Evolutionary conservation across 1,284 basidiomycete genomes (phyloP), one percentile per base, ranked within the genome.

Genomic region (Trichosporon asahii): DNA sequence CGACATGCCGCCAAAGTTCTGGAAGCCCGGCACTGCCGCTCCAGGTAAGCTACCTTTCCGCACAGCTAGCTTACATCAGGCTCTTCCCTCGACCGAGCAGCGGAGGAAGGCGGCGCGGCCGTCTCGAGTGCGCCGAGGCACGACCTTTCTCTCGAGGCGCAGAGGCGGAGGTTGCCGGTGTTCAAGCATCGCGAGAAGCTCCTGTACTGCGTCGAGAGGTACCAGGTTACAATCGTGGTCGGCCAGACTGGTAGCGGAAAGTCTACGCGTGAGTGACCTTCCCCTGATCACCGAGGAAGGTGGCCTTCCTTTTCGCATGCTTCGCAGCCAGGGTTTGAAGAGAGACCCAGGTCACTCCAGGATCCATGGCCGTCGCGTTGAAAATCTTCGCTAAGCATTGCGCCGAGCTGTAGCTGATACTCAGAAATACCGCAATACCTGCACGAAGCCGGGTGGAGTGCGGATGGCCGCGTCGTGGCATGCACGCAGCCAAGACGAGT

Each of bases 161-260:
- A 94, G 76, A 86, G 94, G 67, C 89, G 91, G 80, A 85, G 89
- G 7, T 85, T 98, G 44, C 95, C 95, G 0, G 96, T 98, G 73
- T 90, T 88, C 82, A 93, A 92, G 78, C 92, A 97, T 80, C 87
- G 94, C 90, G 86, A 91, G 55, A 89, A 90, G 72, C 85, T 98
- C 14, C 83, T 98, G 3, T 92, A 93, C 79, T 90, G 90, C 70
- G 84, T 98, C 21, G 95, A 98, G 84, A 89, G 87, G 64, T 88
- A 91, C 80, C 90, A 90, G 0, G 91, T 95, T 2, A 87, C 90
- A 2, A 93, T 99, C 67, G 89, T 87, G 5, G 91, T 98, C 25
- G 95, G 94, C 12, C 94, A 98, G 79, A 99, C 96, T 0, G 97
- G 96, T 3, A 97, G 93, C 70, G 96, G 97, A 69, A 99, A 99